These are phyloP conservation scores for Fusarium palustre DNA, from an alignment of 2,329 filamentous ascomycete genomes.

Conservation along the genomic window DNA sequence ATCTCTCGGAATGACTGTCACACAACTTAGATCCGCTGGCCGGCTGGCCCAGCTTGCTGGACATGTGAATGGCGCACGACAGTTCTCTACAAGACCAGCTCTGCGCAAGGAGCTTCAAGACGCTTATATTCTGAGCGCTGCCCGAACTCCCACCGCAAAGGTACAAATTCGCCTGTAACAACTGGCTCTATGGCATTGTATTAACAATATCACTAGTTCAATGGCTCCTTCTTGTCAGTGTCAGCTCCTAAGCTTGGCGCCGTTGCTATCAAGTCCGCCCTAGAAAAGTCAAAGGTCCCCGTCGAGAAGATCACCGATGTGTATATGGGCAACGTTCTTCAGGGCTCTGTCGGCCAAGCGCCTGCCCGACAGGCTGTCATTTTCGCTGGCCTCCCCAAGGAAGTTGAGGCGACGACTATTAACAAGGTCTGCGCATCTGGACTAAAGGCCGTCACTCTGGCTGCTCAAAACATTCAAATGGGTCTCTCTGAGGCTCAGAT, in stretches of 20 bases:
- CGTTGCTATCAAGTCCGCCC: conserved; percentile 88
- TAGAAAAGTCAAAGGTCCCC: conserved; percentile 87
- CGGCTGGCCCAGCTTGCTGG: conserved; percentile 53
- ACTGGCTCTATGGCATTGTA: not conserved
- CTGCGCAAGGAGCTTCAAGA: conserved; percentile 79
- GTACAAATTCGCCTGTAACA: conserved; percentile 57
- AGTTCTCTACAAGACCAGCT: conserved; percentile 60
- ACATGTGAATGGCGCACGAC: conserved; percentile 57
- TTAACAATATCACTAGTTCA: conserved; percentile 73
- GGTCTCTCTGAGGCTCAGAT: conserved; percentile 89
- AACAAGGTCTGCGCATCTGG: conserved; percentile 99
- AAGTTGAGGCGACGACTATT: conserved; percentile 88
- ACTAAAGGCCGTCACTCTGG: conserved; percentile 89
- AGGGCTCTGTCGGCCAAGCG: conserved; percentile 85
- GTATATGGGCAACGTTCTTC: conserved; percentile 97
- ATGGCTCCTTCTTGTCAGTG: conserved; percentile 87
- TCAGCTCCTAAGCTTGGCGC: conserved; percentile 90
- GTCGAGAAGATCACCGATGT: conserved; percentile 86
- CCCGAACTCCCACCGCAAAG: conserved; percentile 90
- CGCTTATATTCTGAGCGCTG: conserved; percentile 92
- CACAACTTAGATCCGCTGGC: conserved; percentile 52
- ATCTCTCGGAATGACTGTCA: conserved; percentile 31
- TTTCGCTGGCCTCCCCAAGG: conserved; percentile 85
- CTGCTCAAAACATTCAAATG: conserved; percentile 94
- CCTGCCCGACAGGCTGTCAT: conserved; percentile 92